Base-by-base conservation (phyloP, 352 stramenopile species). In the Pythium vanterpoolii region DNA sequence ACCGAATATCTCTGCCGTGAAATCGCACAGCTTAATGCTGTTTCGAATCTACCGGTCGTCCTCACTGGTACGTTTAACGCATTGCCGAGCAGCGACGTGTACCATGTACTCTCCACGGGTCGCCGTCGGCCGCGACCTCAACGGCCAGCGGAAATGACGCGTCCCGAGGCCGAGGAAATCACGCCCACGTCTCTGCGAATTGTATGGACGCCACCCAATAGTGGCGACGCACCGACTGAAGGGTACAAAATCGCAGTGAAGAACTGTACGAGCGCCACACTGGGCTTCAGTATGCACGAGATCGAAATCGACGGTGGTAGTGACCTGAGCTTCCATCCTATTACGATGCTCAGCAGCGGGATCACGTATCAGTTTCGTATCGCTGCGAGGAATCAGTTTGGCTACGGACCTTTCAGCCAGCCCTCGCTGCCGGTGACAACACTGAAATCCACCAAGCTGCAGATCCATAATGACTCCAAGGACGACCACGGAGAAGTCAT, bases 301-400 rank as follows among this genome's bases (percentile, higher is more conserved):
- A 46, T 86, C 14, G 34, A 60, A 1, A 45, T 86, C 1, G 48
- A 68, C 9, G 68, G 62, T 21, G 36, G 13, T 16, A 43, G 36
- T 16, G 45, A 64, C 34, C 51, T 48, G 9, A 56, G 21, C 24
- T 38, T 62, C 23, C 64, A 77, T 27, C 64, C 74, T 18, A 60
- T 91, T 18, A 77, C 77, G 4, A 88, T 80, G 40, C 62, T 96
- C 5, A 89, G 79, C 39, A 77, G 79, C n/a, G 82, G 80, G 10
- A 74, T 86, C 31, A 75, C 79, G 48, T 96, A 96, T 69, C 87
- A 96, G 63, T 96, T 96, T 58, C 76, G 83, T 5, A 70, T 96
- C 3, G 74, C 87, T 11, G 87, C 79, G 13, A 67, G 78, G 28
- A 96, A 90, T 34, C 59, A 54, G 8, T 59, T 89, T 18, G 86